Evolutionary conservation across 176 grass and related monocot species (phyloP).

Genomic region (Oryza punctata): DNA sequence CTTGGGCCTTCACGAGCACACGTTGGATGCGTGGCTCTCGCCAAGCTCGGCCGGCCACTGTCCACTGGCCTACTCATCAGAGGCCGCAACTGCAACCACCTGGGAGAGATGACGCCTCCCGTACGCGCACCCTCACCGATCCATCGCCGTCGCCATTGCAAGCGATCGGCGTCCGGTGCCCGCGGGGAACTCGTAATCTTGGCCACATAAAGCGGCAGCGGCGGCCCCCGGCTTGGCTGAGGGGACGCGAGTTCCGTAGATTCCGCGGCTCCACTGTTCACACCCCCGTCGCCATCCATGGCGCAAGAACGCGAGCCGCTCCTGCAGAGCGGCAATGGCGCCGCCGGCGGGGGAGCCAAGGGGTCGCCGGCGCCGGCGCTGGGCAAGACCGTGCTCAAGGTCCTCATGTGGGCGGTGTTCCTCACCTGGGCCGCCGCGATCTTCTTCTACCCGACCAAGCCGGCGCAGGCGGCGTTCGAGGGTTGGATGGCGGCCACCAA

Average conservation of each 20-base stretch:
- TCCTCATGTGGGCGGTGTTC: conserved; percentile 76
- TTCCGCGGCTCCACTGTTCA: not conserved
- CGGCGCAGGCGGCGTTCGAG: conserved; percentile 29
- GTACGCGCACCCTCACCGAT: not conserved
- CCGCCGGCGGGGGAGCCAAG: not conserved
- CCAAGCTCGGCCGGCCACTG: not conserved
- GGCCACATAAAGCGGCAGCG: conserved; percentile 31
- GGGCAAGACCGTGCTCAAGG: conserved; percentile 62
- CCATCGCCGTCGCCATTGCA: conserved; percentile 8
- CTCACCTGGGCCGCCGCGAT: conserved; percentile 65
- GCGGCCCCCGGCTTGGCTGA: not conserved
- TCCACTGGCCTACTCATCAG: not conserved
- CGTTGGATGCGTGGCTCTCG: conserved; percentile 29
- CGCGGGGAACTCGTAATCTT: not conserved
- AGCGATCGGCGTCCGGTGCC: not conserved
- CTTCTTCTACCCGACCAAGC: conserved; percentile 67
- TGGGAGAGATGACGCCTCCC: not conserved
- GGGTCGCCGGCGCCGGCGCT: conserved; percentile 30
- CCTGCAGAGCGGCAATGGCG: conserved; percentile 35
- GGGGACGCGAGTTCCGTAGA: not conserved
- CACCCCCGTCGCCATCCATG: conserved; percentile 34
- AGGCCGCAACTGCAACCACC: not conserved
- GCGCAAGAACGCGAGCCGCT: conserved; percentile 47
- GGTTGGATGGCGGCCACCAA: conserved; percentile 32
- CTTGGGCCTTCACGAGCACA: conserved; percentile 17